Base-by-base conservation (phyloP, 108 stramenopile species). In the Schizochytrium sp. region DNA sequence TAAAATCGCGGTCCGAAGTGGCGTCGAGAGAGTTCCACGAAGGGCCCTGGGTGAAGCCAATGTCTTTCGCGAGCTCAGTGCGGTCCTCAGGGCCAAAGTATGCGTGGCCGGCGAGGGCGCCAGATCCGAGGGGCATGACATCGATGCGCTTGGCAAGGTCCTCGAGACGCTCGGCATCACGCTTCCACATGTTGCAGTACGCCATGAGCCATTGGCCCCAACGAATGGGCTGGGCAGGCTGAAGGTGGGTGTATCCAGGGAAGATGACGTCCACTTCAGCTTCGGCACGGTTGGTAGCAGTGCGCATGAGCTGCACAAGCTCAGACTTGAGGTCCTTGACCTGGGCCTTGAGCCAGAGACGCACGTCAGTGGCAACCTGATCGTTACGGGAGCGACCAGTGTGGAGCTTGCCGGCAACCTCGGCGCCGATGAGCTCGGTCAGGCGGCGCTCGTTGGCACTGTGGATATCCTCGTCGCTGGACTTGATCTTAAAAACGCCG, bases 231-330 rank as follows among this genome's bases (percentile, higher is more conserved):
- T 99, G 98, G 5, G 98, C 99, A 0, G 98, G 98, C 94, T 99
- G 99, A 49, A 99, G 95, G 91, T 99, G 99, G 19, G 99, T 99
- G 95, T 98, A 99, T 76, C 99, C 99, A 5, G 99, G 97, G 97
- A 98, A 97, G 90, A 99, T 95, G 41, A 97, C 89, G 89, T 97
- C 97, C 46, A 98, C 94, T 73, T 97, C 92, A 83, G 96, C 91
- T 83, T 93, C 91, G 44, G 98, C 96, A 59, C 96, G 92, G 57
- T 94, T 91, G 40, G 95, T 91, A 45, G 94, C 93, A 19, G 93
- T 97, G 44, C 89, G 89, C 50, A 99, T 87, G 73, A 98, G 91
- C 10, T 92, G 93, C 8, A 92, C 91, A 56, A 92, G 59, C 0
- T 89, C 72, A 3, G 13, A 44, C 13, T 56, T 49, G 7, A 89